These are phyloP conservation scores for Cladophialophora chaetospira DNA, from an alignment of 2,329 filamentous ascomycete species.

Conservation along the genomic window DNA sequence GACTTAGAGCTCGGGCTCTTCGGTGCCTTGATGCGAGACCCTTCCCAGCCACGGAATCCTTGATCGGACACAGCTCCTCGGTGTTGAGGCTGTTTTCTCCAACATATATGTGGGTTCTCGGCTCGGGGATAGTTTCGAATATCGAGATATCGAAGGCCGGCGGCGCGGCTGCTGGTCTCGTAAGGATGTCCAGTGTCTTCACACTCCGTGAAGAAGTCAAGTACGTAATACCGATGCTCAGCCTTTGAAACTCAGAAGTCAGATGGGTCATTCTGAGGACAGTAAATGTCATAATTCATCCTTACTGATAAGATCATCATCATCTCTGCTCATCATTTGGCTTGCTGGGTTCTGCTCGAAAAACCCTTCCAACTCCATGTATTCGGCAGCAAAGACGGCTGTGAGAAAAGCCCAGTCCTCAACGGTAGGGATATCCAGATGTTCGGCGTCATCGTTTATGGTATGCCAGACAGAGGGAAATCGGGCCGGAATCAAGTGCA, in stretches of 20 bases:
- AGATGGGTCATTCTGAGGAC: background rate
- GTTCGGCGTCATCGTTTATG: slow-evolving; percentile 77
- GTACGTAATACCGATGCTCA: background rate
- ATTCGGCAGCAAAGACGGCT: slow-evolving; percentile 83
- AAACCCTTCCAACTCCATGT: slow-evolving; percentile 77
- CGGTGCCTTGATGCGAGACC: too few species aligned
- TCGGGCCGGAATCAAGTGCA: slow-evolving; percentile 83
- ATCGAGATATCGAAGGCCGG: too few species aligned
- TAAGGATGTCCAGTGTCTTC: background rate
- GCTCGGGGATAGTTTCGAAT: too few species aligned
- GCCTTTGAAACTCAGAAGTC: slow-evolving; percentile 12
- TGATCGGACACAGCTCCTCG: too few species aligned
- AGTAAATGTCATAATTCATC: slow-evolving; percentile 35
- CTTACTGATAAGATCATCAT: slow-evolving; percentile 32
- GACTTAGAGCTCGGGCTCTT: too few species aligned
- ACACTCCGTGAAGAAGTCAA: background rate
- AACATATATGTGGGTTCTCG: too few species aligned
- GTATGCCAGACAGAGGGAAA: slow-evolving; percentile 89
- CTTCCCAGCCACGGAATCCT: too few species aligned
- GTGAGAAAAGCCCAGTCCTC: slow-evolving; percentile 87
- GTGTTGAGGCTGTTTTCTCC: too few species aligned
- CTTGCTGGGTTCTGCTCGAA: slow-evolving; percentile 39
- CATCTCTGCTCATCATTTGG: slow-evolving; percentile 21
- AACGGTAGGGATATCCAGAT: slow-evolving; percentile 77
- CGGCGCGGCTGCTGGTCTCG: background rate